Conservation (phyloP, 768 basidiomycete species). For the Stropharia rugosoannulata region DNA sequence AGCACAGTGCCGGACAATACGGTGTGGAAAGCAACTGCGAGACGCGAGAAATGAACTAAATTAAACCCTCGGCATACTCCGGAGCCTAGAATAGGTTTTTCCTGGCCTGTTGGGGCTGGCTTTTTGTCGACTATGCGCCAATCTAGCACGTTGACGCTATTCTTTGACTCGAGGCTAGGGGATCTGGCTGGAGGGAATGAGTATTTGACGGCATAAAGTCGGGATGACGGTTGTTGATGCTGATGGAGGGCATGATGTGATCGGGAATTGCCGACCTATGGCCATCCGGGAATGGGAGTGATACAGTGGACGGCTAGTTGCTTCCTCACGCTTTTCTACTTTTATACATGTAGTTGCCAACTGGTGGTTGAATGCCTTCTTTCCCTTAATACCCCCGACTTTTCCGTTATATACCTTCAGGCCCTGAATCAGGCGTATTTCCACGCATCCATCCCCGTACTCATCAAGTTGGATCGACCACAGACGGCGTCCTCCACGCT, state of each 20-base stretch:
- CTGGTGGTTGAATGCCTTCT: not conserved
- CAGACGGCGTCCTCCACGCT: not conserved
- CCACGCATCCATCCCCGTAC: not conserved
- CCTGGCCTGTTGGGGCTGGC: no score
- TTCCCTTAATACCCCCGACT: not conserved
- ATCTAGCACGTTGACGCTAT: no score
- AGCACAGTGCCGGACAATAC: not conserved
- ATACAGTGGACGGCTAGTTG: not conserved
- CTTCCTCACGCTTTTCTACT: not conserved
- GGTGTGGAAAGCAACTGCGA: not conserved
- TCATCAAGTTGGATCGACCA: conserved; percentile 3
- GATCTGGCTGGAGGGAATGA: not conserved
- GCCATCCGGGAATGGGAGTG: not conserved
- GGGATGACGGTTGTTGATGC: not conserved
- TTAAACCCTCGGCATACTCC: not conserved
- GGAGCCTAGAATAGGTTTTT: not conserved
- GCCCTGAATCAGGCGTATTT: not conserved
- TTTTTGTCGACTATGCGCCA: no score
- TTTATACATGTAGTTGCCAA: conserved; percentile 4
- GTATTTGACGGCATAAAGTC: not conserved
- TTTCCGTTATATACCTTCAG: not conserved
- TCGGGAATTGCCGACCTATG: not conserved
- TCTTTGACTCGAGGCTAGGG: no score
- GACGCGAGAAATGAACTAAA: conserved; percentile 1
- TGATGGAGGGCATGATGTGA: conserved; percentile 1